These are phyloP conservation scores for Camellia sinensis DNA, from an alignment of 148 eudicot species.

Conservation along the genomic window DNA sequence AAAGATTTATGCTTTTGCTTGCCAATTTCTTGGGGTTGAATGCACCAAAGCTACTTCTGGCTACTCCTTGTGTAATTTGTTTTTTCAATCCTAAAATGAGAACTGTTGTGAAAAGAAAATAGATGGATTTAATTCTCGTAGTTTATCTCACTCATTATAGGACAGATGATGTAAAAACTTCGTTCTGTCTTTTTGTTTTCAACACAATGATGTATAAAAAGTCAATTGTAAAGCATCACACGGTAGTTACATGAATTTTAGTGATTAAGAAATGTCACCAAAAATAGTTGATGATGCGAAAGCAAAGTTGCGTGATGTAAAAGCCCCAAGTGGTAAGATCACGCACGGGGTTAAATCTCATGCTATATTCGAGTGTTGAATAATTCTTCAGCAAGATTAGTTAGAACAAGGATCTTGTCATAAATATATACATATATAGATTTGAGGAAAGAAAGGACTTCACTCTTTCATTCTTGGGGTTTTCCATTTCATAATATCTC, in stretches of 20 bases:
- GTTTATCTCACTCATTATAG: background rate
- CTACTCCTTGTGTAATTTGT: background rate
- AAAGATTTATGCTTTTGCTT: background rate
- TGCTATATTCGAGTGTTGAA: conserved; percentile 23
- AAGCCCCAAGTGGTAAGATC: conserved; percentile 48
- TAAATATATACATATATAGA: no score
- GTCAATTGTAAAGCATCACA: conserved; percentile 35
- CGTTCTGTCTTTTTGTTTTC: background rate
- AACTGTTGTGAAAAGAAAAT: background rate
- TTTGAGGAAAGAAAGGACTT: background rate
- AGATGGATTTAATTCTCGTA: background rate
- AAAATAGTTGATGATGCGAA: conserved; percentile 44
- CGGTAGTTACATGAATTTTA: conserved; percentile 29
- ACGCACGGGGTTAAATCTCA: conserved; percentile 64
- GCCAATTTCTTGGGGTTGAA: background rate
- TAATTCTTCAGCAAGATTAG: background rate
- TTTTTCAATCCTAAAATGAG: background rate
- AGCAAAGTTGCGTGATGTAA: conserved; percentile 53
- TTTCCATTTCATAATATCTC: no score
- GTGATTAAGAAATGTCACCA: conserved; percentile 44
- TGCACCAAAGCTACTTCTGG: background rate
- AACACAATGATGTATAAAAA: background rate
- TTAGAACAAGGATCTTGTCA: background rate
- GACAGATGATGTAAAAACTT: background rate
- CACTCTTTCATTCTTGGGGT: conserved; percentile 38